Evolutionary conservation across 768 basidiomycete genomes (phyloP), one percentile per base, ranked within the genome.

Genomic region (Serendipita sp.): DNA sequence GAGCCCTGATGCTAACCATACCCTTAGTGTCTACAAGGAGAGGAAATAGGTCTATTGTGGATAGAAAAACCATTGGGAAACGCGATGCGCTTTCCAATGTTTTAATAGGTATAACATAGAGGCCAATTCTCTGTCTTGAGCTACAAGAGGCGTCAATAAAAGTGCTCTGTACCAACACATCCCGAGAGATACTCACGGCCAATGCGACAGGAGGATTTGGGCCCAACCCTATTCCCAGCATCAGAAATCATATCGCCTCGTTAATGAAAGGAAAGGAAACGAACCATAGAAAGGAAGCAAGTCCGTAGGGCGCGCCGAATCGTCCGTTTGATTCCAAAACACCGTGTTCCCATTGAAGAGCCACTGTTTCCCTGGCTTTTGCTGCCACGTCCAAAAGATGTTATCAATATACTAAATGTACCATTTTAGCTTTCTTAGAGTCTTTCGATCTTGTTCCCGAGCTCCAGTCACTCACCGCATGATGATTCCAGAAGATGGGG

Each of bases 301-400:
- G 8, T 60, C 30, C 28, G 56, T 60, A 11, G 56, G 8, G 16
- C 16, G 16, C 3, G 56, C 56, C 4, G 28, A n/a, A 35, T 34
- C 34, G 56, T 60, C 56, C 1, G 37, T 32, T 30, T 11, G 56
- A 3, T 32, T 35, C 16, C 34, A 24, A 8, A n/a, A 60, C 16
- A 35, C 8, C 24, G 3, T 60, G 34, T 32, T 60, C 34, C 56
- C 56, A n/a, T 60, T 60, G 56, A 32, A 32, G 24, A 32, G 28
- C 56, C 56, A 60, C 32, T 60, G 56, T 28, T 60, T 60, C 8
- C 56, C 56, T 11, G 56, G 56, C 56, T 32, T 30, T 35, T 60
- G 56, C 2, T 60, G 56, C 56, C 56, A 60, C 10, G 11, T 3
- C 56, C 56, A 60, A n/a, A 60, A 60, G 16, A 60, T 35, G 24